phyloP scores from a whole-genome alignment of 2,329 filamentous ascomycete species.

The Beauveria sp. region DNA sequence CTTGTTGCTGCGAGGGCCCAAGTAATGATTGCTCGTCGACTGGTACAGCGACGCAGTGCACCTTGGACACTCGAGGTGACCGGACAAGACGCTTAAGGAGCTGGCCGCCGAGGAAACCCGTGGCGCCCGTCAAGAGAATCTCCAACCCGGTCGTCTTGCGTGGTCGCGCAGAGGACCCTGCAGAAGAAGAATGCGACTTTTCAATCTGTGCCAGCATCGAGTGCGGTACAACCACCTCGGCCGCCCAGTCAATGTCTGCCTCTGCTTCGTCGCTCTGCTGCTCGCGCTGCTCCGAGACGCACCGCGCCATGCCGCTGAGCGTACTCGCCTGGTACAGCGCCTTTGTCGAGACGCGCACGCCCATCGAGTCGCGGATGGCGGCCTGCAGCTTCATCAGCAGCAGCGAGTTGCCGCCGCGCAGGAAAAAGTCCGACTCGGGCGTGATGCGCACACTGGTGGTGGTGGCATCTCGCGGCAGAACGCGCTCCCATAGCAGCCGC shows the following conservation, averaged over 20 bases:
- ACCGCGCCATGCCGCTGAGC: constrained; percentile 30
- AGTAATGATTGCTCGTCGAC: not conserved
- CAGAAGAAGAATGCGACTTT: not conserved
- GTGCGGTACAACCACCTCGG: not conserved
- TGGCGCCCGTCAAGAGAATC: constrained; percentile 29
- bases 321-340: constrained; percentile 31
- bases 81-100: constrained; percentile 28
- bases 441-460: constrained; percentile 5
- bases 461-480: not conserved
- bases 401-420: constrained; percentile 33
- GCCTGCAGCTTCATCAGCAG: constrained; percentile 30
- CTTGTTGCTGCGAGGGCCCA: not conserved
- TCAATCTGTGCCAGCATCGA: not conserved
- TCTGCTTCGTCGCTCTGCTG: not conserved
- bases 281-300: not conserved
- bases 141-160: not conserved
- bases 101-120: constrained; percentile 31
- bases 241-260: not conserved
- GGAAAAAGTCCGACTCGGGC: constrained; percentile 31
- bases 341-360: constrained; percentile 23
- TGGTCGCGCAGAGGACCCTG: not conserved
- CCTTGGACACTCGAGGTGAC: constrained; percentile 21
- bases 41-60: constrained; percentile 38
- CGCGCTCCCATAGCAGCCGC: constrained; percentile 7
- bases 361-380: constrained; percentile 25